These are phyloP conservation scores for Thalassia testudinum DNA, from an alignment of 116 monocot species.

Conservation along the genomic window DNA sequence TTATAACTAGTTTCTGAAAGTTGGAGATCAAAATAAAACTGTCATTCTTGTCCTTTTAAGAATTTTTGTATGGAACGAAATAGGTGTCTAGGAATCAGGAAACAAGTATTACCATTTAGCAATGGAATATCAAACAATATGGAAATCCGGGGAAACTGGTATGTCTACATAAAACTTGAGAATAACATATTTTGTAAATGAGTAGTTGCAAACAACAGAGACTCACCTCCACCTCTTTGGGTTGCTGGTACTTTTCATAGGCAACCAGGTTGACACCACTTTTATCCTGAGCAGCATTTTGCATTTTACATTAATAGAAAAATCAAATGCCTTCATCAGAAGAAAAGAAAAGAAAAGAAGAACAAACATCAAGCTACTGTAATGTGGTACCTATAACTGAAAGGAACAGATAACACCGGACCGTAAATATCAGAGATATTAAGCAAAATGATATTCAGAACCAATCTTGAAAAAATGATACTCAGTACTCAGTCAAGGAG, in stretches of 20 bases:
- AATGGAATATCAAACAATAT: background rate
- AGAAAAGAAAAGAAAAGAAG: background rate
- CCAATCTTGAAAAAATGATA: too few relatives aligned
- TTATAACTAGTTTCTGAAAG: conserved; percentile 72
- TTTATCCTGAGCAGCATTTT: conserved; percentile 58
- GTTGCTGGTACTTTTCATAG: conserved; percentile 82
- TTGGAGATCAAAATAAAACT: conserved; percentile 5
- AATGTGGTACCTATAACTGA: too few relatives aligned
- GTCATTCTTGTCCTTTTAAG: too few relatives aligned
- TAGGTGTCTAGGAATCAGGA: too few relatives aligned
- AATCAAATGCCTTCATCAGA: background rate
- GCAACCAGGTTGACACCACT: conserved; percentile 84
- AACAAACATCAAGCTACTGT: background rate
- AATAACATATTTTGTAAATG: too few relatives aligned
- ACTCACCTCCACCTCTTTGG: conserved; percentile 88
- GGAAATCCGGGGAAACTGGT: too few relatives aligned
- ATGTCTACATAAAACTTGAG: too few relatives aligned
- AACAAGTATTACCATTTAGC: background rate
- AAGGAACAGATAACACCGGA: too few relatives aligned
- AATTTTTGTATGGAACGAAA: too few relatives aligned
- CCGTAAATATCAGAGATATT: too few relatives aligned
- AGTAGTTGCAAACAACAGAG: conserved; percentile 3
- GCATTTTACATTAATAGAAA: background rate
- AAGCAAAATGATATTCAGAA: too few relatives aligned
- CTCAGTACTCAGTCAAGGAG: too few relatives aligned